These are phyloP conservation scores for Polytrichum formosum DNA, from an alignment of 225 moss, liverwort and hornwort species.

Conservation along the genomic window DNA sequence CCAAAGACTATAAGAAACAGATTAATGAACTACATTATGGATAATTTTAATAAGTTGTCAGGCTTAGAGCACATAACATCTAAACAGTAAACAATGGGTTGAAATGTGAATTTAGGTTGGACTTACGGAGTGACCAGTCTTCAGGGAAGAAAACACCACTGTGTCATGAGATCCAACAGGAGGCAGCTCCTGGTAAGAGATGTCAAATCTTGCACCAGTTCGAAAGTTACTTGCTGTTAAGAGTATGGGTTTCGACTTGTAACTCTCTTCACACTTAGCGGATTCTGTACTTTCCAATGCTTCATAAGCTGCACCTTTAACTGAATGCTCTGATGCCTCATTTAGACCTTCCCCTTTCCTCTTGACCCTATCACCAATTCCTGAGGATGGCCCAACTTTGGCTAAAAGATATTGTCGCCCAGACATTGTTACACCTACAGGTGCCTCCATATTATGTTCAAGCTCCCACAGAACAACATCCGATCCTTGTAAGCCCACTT, in stretches of 20 bases:
- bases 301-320: neutral
- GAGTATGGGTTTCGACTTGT: conserved; percentile 15
- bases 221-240: conserved; percentile 16
- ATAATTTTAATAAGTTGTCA: neutral
- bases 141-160: conserved; percentile 11
- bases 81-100: neutral
- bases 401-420: conserved; percentile 16
- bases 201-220: conserved; percentile 20
- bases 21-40: neutral
- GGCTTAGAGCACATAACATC: neutral
- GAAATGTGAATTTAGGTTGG: no score
- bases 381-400: conserved; percentile 7
- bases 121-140: conserved; percentile 17
- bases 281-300: neutral
- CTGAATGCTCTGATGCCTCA: neutral
- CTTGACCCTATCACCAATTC: neutral
- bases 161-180: conserved; percentile 18
- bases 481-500: conserved; percentile 20
- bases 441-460: conserved; percentile 11
- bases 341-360: neutral
- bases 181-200: conserved; percentile 21
- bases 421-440: conserved; percentile 11
- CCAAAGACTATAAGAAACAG: neutral
- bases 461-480: conserved; percentile 12
- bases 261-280: conserved; percentile 5